Percentiles rank a stretch among this genome's conserved stretches.
Conservation (phyloP, 768 basidiomycete genomes). For the Peribolospora baueri region DNA sequence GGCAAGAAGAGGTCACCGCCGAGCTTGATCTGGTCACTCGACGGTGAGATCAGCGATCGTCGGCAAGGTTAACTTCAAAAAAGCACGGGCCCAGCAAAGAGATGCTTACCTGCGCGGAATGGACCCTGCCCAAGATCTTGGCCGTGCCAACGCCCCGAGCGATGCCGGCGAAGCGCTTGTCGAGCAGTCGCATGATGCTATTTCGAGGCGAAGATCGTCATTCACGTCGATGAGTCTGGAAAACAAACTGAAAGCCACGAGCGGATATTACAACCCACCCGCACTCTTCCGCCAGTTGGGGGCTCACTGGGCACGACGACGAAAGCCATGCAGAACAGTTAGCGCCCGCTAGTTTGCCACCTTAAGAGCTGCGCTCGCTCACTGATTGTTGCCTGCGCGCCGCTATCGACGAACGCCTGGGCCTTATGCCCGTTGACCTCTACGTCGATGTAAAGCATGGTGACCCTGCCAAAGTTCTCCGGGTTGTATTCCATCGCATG, state of each 20-base stretch:
- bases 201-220: neutral
- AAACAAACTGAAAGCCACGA: neutral
- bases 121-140: slow-evolving; percentile 75
- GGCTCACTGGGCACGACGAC: slow-evolving; percentile 38
- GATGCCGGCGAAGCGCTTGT: slow-evolving; percentile 64
- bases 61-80: too few species aligned
- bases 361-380: slow-evolving; percentile 15
- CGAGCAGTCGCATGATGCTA: slow-evolving; percentile 80
- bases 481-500: slow-evolving; percentile 51
- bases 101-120: slow-evolving; percentile 40
- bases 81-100: too few species aligned
- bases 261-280: slow-evolving; percentile 30
- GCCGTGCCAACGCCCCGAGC: slow-evolving; percentile 88
- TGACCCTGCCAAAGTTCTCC: slow-evolving; percentile 76
- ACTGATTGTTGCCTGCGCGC: slow-evolving; percentile 94
- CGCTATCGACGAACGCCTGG: slow-evolving; percentile 94
- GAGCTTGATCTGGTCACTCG: slow-evolving; percentile 34
- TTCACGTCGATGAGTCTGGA: neutral
- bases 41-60: too few species aligned
- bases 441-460: slow-evolving; percentile 84
- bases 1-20: slow-evolving; percentile 50
- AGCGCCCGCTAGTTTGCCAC: neutral
- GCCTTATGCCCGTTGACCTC: slow-evolving; percentile 79
- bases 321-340: slow-evolving; percentile 1
- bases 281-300: slow-evolving; percentile 72